Percentiles rank a stretch among this genome's conserved stretches.
These are phyloP conservation scores for Pyropia yezoensis DNA, from an alignment of 23 red algal species.

Conservation along the genomic window DNA sequence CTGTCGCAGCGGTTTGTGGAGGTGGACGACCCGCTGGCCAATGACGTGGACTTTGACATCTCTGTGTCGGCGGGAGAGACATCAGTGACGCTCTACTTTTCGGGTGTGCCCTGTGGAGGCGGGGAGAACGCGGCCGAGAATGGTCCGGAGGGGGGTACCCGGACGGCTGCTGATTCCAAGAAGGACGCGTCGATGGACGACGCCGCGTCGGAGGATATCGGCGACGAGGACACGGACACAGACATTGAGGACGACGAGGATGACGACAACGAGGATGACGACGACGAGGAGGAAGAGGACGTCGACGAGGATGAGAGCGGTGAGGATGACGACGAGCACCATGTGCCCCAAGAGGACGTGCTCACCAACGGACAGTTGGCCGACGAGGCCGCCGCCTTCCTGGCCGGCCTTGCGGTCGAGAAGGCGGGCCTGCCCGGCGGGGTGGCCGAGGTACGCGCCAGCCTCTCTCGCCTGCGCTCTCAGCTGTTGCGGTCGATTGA, in stretches of 20 bases:
- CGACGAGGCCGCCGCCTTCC: neutral
- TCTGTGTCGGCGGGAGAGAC: neutral
- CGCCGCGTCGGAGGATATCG: constrained; percentile 12
- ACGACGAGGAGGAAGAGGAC: constrained; percentile 16
- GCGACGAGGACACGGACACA: constrained; percentile 23
- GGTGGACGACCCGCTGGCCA: constrained; percentile 47
- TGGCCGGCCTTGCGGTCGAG: neutral
- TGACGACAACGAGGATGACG: constrained; percentile 6
- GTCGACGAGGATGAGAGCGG: constrained; percentile 16
- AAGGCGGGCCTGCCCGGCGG: too few relatives aligned
- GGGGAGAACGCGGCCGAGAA: too few relatives aligned
- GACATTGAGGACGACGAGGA: constrained; percentile 1
- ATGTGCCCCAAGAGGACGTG: neutral
- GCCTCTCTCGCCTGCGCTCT: too few relatives aligned
- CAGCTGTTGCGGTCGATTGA: too few relatives aligned
- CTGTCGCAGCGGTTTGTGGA: constrained; percentile 62
- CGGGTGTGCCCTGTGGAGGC: neutral
- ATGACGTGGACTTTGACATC: constrained; percentile 33
- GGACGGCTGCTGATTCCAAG: neutral
- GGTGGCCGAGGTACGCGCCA: too few relatives aligned
- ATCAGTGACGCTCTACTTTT: neutral
- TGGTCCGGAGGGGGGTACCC: too few relatives aligned
- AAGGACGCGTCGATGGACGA: constrained; percentile 11
- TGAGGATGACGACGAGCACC: constrained; percentile 11
- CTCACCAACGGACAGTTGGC: neutral